Evolutionary conservation across 495 filamentous ascomycete genomes (phyloP), one percentile per base, ranked within the genome.

Genomic region (Cercophora sp.): DNA sequence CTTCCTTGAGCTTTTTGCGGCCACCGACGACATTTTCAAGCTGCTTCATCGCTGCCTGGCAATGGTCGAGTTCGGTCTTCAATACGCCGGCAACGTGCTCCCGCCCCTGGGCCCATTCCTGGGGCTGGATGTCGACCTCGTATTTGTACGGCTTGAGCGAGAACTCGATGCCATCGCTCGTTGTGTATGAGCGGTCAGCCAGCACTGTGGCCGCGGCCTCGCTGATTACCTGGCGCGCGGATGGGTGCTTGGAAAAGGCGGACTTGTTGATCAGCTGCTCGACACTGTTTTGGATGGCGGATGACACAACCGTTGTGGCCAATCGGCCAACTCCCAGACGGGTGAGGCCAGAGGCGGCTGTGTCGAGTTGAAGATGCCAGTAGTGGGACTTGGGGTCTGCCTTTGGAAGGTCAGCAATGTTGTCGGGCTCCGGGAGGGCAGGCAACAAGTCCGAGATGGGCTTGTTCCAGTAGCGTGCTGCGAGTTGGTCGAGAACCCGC

Each of bases 71-170:
- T 62, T 99, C 93, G 22, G 84, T 81, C 65, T 91, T 94, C 10
- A 99, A 68, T 0, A 91, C 80, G 9, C 76, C 81, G 50, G 80
- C 77, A 27, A 89, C 81, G 57, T 91, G 91, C 15, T 93, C 89
- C 52, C 90, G 73, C 1, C 89, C 90, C 51, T 86, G 82, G 4
- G 74, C 68, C 93, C 93, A 99, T 65, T 97, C 94, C 5, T 81
- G 73, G 18, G 89, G 86, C 56, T 96, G 87, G 40, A 97, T 84
- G 63, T 99, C 93, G 42, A 97, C 93, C 52, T 96, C 89, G 58
- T 86, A 97, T 64, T 97, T 99, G 75, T 91, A 99, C 2, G 93
- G 93, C 66, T 99, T 99, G 74, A 99, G 92, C 64, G 93, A 97
- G 62, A 96, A 96, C 68, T 99, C 93, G n/a, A 99, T 90, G 66